Conservation (phyloP, 164 flowering plant species). For the Sextonia rubra region DNA sequence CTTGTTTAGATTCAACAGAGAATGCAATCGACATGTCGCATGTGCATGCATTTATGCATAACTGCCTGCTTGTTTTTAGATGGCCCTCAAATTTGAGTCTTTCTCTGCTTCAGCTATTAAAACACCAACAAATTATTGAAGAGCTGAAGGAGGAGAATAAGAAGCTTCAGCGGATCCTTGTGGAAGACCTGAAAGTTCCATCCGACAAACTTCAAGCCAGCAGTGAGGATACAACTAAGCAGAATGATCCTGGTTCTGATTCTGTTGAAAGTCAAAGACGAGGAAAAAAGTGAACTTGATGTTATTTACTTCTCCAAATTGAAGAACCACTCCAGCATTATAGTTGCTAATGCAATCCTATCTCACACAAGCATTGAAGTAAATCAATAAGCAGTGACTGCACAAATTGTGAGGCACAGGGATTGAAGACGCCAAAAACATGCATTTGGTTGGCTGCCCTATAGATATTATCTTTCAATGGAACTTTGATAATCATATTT, state of each 20-base stretch:
- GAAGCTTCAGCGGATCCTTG: conserved; percentile 63
- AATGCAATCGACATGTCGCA: background rate
- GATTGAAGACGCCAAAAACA: background rate
- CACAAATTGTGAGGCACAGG: background rate
- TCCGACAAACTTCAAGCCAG: conserved; percentile 47
- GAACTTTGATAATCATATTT: background rate
- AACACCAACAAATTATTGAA: conserved; percentile 76
- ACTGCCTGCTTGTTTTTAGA: background rate
- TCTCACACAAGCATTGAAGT: background rate
- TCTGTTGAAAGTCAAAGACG: conserved; percentile 85
- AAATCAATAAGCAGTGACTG: background rate
- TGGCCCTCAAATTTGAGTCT: background rate
- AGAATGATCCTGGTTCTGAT: conserved; percentile 39
- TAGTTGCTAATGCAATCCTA: background rate
- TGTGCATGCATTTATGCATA: background rate
- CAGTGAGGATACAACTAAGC: conserved; percentile 23
- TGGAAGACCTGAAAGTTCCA: conserved; percentile 75
- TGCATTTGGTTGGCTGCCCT: background rate
- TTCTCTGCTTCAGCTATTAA: conserved; percentile 51
- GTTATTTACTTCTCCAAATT: background rate
- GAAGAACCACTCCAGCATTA: background rate
- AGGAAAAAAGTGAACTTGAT: conserved; percentile 34
- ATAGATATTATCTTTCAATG: background rate
- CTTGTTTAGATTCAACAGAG: background rate
- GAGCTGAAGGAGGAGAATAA: conserved; percentile 75